Evolutionary conservation across 148 eudicot species (phyloP).

Genomic region (Silene uniflora): DNA sequence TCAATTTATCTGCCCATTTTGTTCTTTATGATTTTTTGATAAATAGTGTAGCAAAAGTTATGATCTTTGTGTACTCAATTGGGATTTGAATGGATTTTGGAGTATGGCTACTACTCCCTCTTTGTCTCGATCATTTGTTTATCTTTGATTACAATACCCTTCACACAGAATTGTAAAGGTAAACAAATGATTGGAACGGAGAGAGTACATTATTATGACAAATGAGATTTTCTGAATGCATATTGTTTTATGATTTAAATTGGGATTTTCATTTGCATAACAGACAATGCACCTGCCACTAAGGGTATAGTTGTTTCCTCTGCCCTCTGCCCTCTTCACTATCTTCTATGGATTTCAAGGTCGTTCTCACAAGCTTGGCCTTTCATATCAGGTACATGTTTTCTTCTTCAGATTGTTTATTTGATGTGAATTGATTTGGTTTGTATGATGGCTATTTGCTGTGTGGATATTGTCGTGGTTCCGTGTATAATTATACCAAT

Average conservation of each 20-base stretch:
- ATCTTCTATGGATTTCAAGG: slow-evolving; percentile 76
- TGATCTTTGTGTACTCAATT: not conserved
- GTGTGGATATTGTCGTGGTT: not conserved
- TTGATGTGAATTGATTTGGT: not conserved
- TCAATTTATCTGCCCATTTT: not conserved
- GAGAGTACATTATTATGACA: no score
- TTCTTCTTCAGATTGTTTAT: not conserved
- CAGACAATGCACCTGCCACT: slow-evolving; percentile 90
- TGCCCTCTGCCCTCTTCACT: slow-evolving; percentile 63
- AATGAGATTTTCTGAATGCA: no score
- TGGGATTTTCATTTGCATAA: not conserved
- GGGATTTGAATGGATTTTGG: no score
- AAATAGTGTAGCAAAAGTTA: not conserved
- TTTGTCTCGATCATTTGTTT: no score
- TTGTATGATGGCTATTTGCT: not conserved
- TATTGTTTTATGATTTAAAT: no score
- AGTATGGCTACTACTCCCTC: no score
- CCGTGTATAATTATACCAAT: not conserved
- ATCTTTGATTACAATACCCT: no score
- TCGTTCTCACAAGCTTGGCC: slow-evolving; percentile 61
- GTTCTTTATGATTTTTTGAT: no score
- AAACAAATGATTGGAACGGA: no score
- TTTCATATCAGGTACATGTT: slow-evolving; percentile 62
- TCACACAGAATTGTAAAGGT: no score
- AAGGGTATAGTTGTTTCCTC: slow-evolving; percentile 61